Evolutionary conservation across 306 rosid genomes (phyloP).

Genomic region (Chamaecrista fasciculata): DNA sequence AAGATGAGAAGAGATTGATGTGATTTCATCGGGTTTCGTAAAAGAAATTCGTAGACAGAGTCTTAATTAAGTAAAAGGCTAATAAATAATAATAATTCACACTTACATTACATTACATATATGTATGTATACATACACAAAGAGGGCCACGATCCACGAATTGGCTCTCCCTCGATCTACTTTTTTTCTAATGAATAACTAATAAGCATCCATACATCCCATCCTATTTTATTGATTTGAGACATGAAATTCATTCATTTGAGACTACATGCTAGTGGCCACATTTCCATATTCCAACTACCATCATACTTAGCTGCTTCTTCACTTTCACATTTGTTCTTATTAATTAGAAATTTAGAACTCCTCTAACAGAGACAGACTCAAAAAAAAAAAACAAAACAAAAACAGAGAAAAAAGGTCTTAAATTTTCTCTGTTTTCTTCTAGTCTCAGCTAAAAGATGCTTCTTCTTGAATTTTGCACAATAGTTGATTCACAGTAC

Average conservation of each 20-base stretch:
- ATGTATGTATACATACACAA: not conserved
- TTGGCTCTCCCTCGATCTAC: not conserved
- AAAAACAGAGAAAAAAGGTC: not conserved
- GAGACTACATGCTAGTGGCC: not conserved
- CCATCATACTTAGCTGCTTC: too few relatives aligned
- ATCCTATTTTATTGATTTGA: slow-evolving; percentile 19
- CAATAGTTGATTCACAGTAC: slow-evolving; percentile 74
- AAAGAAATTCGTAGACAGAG: not conserved
- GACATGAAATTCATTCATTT: slow-evolving; percentile 17
- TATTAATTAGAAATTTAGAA: not conserved
- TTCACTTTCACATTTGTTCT: slow-evolving; percentile 17
- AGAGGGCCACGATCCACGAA: not conserved
- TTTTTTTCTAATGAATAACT: not conserved
- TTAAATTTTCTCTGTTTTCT: too few relatives aligned
- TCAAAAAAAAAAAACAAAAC: not conserved
- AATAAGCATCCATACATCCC: not conserved
- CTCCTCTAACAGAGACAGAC: not conserved
- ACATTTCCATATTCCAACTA: too few relatives aligned
- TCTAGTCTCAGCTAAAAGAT: slow-evolving; percentile 42
- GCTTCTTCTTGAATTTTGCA: slow-evolving; percentile 48
- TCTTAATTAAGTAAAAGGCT: slow-evolving; percentile 8
- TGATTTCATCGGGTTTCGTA: not conserved
- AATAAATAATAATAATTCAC: slow-evolving; percentile 20
- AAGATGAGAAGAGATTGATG: not conserved
- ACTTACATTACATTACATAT: too few relatives aligned